Conservation (phyloP, 2,329 filamentous ascomycete genomes). For the Beauveria australis region DNA sequence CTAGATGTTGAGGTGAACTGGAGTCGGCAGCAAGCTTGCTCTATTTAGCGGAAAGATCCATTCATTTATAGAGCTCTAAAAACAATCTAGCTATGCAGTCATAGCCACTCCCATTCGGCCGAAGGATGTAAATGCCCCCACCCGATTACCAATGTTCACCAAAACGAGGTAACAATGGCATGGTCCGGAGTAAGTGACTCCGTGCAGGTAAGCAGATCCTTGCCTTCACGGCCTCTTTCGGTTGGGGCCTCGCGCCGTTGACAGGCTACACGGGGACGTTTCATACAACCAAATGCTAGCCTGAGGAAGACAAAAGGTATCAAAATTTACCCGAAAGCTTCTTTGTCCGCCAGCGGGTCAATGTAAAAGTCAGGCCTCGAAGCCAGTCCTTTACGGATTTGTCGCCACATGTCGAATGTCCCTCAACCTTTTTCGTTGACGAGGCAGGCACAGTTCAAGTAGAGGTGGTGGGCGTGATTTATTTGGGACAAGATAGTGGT, state of each 20-base stretch:
- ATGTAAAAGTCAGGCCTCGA: neutral
- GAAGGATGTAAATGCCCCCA: neutral
- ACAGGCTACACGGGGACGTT: no score
- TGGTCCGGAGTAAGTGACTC: neutral
- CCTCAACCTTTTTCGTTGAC: neutral
- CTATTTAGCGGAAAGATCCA: neutral
- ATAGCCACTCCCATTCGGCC: neutral
- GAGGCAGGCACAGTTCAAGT: neutral
- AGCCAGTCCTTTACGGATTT: neutral
- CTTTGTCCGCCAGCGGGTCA: slow-evolving; percentile 15
- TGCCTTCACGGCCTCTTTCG: neutral
- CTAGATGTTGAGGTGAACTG: neutral
- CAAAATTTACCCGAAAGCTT: slow-evolving; percentile 15
- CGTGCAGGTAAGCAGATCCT: no score
- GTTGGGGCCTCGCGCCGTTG: no score
- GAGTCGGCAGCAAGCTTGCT: neutral
- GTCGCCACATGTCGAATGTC: neutral
- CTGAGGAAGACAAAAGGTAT: no score
- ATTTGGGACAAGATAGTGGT: neutral
- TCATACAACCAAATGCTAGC: no score
- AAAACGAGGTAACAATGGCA: neutral
- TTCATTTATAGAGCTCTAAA: neutral
- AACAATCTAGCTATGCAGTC: neutral
- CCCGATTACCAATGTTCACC: neutral
- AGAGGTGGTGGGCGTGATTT: neutral